Base-by-base conservation (phyloP, 2,329 filamentous ascomycete genomes). In the Paecilomyces variotii region DNA sequence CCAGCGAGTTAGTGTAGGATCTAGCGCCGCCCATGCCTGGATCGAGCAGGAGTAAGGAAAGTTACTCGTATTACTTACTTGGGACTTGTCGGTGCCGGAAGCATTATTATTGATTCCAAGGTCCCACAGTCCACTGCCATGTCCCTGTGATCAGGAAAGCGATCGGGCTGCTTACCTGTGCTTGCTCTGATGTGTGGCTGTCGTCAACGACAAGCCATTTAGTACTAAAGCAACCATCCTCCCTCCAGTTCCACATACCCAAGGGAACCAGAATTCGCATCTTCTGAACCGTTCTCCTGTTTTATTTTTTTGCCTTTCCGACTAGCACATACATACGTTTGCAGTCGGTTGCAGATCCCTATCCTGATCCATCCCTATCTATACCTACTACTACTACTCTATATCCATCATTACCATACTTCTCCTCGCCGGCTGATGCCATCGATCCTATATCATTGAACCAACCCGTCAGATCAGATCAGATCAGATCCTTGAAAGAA, bases 361-460 rank as follows among this genome's bases (percentile, higher is more conserved):
- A 45, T 45, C 50, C 50, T 52, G 24, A 24, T 19, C 25, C 26
- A 27, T 27, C 50, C 25, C 30, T 30, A 30, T 30, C 30, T 32
- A 10, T 32, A 19, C 19, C 19, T 19, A 19, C 19, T 19, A 19
- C 19, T 19, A 19, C 19, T 19, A 19, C 30, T 11, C 10, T 7
- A 14, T 7, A 11, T 26, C 24, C 9, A 27, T 26, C 24, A 9
- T 6, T 25, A 1, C 19, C 24, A 26, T 52, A 50, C 45, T 24
- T 50, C 45, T 11, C 24, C 32, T 56, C 60, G 4, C 11, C 7
- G 30, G 30, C 11, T 57, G 60, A 61, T 61, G 60, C 60, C 60
- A 61, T 61, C 30, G 53, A 60, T 56, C 9, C 25, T 57, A 52
- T 57, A 57, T 57, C 39, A 52, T 27, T 53, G 50, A 52, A 5